These are phyloP conservation scores for Linnemannia exigua DNA, from an alignment of 192 early-diverging fungal genomes.

Conservation along the genomic window DNA sequence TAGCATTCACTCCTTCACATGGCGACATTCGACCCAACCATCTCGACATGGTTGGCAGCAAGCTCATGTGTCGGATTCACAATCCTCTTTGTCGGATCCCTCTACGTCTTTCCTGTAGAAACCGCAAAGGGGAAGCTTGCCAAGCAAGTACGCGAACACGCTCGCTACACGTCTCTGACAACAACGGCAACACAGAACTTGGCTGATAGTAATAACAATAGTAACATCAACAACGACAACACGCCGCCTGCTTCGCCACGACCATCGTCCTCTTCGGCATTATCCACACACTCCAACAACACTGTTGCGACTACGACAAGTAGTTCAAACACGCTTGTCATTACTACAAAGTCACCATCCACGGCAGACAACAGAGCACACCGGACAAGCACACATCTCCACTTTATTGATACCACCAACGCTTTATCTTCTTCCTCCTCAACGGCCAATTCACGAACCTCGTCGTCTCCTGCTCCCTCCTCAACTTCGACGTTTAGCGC, in stretches of 20 bases:
- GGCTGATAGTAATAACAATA: not conserved
- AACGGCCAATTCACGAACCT: not conserved
- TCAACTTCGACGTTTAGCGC: not conserved
- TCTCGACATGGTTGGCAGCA: conserved; percentile 55
- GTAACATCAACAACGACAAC: not conserved
- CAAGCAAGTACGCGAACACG: conserved; percentile 28
- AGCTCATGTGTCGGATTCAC: conserved; percentile 65
- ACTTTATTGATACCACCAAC: conserved; percentile 5
- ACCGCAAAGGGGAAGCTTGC: not conserved
- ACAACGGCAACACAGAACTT: conserved; percentile 2
- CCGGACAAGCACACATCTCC: conserved; percentile 10
- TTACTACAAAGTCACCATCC: conserved; percentile 1
- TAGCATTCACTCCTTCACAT: not conserved
- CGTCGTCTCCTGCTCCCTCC: not conserved
- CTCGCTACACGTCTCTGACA: conserved; percentile 15
- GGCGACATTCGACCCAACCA: conserved; percentile 35
- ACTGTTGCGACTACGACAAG: not conserved
- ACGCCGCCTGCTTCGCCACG: conserved; percentile 28
- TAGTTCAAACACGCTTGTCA: not conserved
- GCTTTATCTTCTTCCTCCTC: not conserved
- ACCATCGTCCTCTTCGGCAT: conserved; percentile 21
- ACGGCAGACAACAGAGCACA: conserved; percentile 23
- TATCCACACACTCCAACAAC: conserved; percentile 5
- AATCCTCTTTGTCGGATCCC: conserved; percentile 67
- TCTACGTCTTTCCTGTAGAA: conserved; percentile 66